These are phyloP conservation scores for Phytophthora colocasiae DNA, from an alignment of 352 stramenopile genomes.

Conservation along the genomic window DNA sequence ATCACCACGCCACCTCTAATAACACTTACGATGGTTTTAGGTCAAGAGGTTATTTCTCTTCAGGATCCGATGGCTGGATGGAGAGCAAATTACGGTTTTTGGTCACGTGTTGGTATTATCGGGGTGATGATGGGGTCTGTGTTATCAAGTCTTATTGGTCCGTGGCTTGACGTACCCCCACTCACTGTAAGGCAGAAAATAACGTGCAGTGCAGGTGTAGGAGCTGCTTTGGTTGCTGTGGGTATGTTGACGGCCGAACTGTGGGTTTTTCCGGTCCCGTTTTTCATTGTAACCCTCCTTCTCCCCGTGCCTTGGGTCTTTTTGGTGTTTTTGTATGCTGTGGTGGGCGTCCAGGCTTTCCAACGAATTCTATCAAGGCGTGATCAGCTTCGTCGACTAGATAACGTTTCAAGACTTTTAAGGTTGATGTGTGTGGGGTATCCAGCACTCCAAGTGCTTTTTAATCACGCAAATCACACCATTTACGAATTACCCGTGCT, in stretches of 20 bases:
- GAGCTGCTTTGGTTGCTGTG: background rate
- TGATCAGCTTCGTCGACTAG: slow-evolving; percentile 6
- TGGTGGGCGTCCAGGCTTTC: background rate
- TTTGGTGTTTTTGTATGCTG: background rate
- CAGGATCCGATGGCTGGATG: background rate
- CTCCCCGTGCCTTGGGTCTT: background rate
- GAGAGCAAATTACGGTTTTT: background rate
- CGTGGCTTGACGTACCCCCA: slow-evolving; percentile 6
- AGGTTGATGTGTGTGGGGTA: slow-evolving; percentile 11
- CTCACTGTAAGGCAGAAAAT: background rate
- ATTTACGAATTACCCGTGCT: slow-evolving; percentile 14
- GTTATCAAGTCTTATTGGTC: background rate
- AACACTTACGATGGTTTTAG: background rate
- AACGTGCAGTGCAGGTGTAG: background rate
- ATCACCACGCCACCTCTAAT: background rate
- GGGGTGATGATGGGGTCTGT: no score
- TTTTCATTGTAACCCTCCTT: background rate
- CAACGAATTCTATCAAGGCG: slow-evolving; percentile 1
- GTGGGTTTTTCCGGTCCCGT: slow-evolving; percentile 22
- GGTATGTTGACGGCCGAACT: background rate
- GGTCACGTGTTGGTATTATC: background rate
- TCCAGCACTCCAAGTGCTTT: slow-evolving; percentile 9
- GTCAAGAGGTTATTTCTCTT: background rate
- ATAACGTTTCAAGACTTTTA: background rate
- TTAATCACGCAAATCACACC: background rate